Conservation (phyloP, 2,329 filamentous ascomycete genomes). For the Coniochaeta prunicola region DNA sequence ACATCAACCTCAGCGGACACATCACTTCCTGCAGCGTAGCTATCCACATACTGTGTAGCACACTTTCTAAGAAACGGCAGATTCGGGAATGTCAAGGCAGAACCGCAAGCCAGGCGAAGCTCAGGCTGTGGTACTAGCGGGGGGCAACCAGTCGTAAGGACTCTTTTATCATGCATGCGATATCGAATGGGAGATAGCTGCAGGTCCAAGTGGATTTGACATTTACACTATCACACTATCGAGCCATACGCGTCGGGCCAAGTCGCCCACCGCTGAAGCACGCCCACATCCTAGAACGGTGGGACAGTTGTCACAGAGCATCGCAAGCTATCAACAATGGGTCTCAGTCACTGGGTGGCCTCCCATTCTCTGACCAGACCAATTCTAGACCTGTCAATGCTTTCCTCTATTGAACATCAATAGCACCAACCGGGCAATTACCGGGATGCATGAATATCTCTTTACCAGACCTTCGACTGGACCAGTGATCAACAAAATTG, state of each 20-base stretch:
- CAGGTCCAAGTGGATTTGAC: background rate
- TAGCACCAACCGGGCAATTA: background rate
- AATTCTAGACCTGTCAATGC: background rate
- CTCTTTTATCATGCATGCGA: background rate
- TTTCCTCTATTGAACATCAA: background rate
- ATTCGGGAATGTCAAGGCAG: conserved; percentile 1
- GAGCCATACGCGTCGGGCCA: background rate
- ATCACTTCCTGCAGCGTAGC: background rate
- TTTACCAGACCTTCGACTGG: background rate
- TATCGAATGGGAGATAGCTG: background rate
- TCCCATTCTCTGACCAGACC: background rate
- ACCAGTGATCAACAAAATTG: background rate
- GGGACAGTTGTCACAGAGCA: background rate
- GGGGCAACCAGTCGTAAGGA: background rate
- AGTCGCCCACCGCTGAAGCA: background rate
- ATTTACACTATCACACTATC: background rate
- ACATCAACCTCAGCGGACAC: background rate
- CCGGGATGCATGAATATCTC: background rate
- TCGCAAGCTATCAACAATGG: background rate
- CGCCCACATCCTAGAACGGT: background rate
- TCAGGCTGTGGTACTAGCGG: background rate
- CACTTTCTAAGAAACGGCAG: background rate
- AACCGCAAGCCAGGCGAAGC: background rate
- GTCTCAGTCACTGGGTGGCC: background rate
- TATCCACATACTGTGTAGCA: background rate